Percentiles rank a stretch among this genome's conserved stretches.
Conservation (phyloP, 441 rosid species). For the Syzygium malaccense region DNA sequence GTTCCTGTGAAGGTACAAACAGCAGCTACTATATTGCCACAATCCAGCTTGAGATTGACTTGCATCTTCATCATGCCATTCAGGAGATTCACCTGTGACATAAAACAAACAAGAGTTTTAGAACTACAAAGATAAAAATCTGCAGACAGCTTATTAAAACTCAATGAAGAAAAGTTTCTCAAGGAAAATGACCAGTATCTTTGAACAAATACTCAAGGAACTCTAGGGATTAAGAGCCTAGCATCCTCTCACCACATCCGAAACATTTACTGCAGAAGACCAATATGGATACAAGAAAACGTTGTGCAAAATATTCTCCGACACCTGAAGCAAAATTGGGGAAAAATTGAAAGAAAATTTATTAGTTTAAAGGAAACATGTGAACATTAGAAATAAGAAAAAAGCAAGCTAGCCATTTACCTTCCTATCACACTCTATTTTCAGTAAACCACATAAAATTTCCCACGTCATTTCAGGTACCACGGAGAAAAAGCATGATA, state of each 20-base stretch:
- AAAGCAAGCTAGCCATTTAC: slow-evolving; percentile 27
- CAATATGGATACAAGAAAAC: slow-evolving; percentile 59
- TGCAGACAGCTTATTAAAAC: neutral
- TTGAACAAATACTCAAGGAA: neutral
- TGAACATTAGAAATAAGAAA: slow-evolving; percentile 5
- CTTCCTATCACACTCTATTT: slow-evolving; percentile 61
- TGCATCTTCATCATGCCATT: slow-evolving; percentile 44
- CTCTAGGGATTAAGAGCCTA: slow-evolving; percentile 5
- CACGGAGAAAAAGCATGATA: slow-evolving; percentile 63
- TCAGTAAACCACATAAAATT: slow-evolving; percentile 51
- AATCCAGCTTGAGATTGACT: slow-evolving; percentile 55
- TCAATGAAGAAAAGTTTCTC: neutral
- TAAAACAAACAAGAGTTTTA: neutral
- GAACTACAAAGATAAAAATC: neutral
- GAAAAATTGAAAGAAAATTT: neutral
- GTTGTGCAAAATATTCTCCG: slow-evolving; percentile 47
- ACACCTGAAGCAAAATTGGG: slow-evolving; percentile 36
- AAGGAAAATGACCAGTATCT: neutral
- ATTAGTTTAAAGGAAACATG: neutral
- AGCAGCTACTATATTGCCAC: slow-evolving; percentile 55
- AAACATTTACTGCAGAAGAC: slow-evolving; percentile 48
- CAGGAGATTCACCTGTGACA: slow-evolving; percentile 51
- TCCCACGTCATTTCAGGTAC: slow-evolving; percentile 61
- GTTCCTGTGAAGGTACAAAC: slow-evolving; percentile 41
- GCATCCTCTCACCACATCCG: slow-evolving; percentile 51